Percentiles rank a stretch among this genome's conserved stretches.
Evolutionary conservation across 108 stramenopile species (phyloP).

Genomic region (Cyclotella baltica): DNA sequence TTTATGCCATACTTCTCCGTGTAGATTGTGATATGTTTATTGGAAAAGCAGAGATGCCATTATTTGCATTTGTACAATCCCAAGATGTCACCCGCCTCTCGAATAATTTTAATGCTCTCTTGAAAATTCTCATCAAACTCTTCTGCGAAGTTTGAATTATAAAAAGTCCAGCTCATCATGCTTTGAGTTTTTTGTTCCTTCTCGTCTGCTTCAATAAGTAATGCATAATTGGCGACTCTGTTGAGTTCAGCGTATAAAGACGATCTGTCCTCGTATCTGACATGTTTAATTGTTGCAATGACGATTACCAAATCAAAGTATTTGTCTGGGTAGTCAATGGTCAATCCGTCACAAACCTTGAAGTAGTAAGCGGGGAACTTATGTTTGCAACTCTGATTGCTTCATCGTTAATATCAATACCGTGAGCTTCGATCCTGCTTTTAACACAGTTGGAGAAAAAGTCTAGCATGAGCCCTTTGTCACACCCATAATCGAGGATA

Average conservation of each 20-base stretch:
- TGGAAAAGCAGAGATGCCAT: too few relatives aligned
- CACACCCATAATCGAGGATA: conserved; percentile 23
- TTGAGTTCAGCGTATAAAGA: conserved; percentile 22
- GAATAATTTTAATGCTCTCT: conserved; percentile 4
- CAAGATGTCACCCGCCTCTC: conserved; percentile 20
- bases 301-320: conserved; percentile 17
- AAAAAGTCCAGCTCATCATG: conserved; percentile 28
- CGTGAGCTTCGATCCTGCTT: conserved; percentile 9
- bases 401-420: conserved; percentile 26
- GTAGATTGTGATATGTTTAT: too few relatives aligned
- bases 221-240: conserved; percentile 22
- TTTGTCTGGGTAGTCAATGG: conserved; percentile 15
- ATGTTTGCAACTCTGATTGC: conserved; percentile 12
- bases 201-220: conserved; percentile 29
- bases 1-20: too few relatives aligned
- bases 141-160: conserved; percentile 24
- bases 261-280: conserved; percentile 22
- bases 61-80: conserved; percentile 24
- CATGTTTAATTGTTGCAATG: conserved; percentile 31
- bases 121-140: conserved; percentile 19
- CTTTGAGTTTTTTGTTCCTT: conserved; percentile 14
- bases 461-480: conserved; percentile 21
- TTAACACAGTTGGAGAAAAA: conserved; percentile 10
- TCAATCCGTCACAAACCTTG: conserved; percentile 18
- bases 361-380: conserved; percentile 5